phyloP scores from a whole-genome alignment of 306 rosid genomes.

The Cucurbita ficifolia region DNA sequence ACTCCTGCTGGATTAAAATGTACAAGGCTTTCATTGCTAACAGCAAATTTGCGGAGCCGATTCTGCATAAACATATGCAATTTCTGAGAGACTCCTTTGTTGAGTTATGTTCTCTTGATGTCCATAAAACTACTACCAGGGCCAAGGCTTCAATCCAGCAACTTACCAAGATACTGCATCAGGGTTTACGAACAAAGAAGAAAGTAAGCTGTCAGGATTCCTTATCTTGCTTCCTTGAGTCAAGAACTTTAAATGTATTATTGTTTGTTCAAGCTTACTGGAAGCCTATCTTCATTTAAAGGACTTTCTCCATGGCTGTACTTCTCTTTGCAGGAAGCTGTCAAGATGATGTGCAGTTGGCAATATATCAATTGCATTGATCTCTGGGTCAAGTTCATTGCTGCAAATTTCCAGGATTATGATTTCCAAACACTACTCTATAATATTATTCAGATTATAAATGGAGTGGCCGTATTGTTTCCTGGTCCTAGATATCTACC shows the following conservation, averaged over 20 bases:
- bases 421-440: slow-evolving; percentile 63
- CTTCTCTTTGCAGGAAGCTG: slow-evolving; percentile 51
- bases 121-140: slow-evolving; percentile 54
- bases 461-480: slow-evolving; percentile 65
- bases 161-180: slow-evolving; percentile 52
- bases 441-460: slow-evolving; percentile 53
- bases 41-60: slow-evolving; percentile 47
- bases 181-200: slow-evolving; percentile 52
- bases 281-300: neutral
- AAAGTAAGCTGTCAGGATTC: slow-evolving; percentile 25
- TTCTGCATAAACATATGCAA: slow-evolving; percentile 31
- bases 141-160: slow-evolving; percentile 41
- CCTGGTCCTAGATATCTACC: slow-evolving; percentile 95
- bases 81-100: slow-evolving; percentile 61
- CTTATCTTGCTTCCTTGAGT: neutral
- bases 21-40: slow-evolving; percentile 58
- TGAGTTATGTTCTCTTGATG: slow-evolving; percentile 68
- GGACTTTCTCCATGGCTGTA: slow-evolving; percentile 8
- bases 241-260: slow-evolving; percentile 2
- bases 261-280: neutral
- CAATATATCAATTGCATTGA: slow-evolving; percentile 67
- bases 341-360: slow-evolving; percentile 66
- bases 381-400: slow-evolving; percentile 62
- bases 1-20: slow-evolving; percentile 56
- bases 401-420: slow-evolving; percentile 36